Conservation (phyloP, 129 eudicot species). For the Tanacetum coccineum region DNA sequence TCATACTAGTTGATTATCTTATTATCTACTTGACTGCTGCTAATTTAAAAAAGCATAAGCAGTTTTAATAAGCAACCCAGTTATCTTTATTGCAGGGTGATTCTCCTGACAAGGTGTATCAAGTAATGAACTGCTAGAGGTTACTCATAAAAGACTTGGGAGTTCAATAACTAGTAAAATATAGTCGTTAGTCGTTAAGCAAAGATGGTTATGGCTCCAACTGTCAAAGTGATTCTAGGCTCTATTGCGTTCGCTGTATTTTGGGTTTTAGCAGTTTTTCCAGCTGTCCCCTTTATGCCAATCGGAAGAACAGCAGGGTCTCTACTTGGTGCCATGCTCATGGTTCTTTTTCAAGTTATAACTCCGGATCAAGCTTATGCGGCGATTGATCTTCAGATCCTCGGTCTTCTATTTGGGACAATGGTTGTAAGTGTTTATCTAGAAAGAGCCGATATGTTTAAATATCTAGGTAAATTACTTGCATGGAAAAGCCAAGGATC, state of each 20-base stretch:
- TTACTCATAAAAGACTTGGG: neutral
- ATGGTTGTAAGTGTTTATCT: slow-evolving; percentile 94
- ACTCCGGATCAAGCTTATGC: slow-evolving; percentile 88
- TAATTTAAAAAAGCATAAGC: too few species aligned
- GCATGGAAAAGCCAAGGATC: slow-evolving; percentile 74
- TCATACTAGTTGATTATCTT: too few species aligned
- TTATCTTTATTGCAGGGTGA: slow-evolving; percentile 22
- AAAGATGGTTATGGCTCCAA: slow-evolving; percentile 79
- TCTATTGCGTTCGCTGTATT: slow-evolving; percentile 69
- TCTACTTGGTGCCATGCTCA: slow-evolving; percentile 86
- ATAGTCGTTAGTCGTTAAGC: neutral
- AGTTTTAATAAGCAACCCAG: neutral
- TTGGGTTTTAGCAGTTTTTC: slow-evolving; percentile 92
- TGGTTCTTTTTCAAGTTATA: slow-evolving; percentile 79
- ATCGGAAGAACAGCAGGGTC: slow-evolving; percentile 94
- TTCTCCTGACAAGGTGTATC: neutral
- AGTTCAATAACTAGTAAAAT: slow-evolving; percentile 7
- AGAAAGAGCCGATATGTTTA: slow-evolving; percentile 93
- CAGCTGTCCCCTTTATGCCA: slow-evolving; percentile 84
- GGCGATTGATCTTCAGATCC: slow-evolving; percentile 89
- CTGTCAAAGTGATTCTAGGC: slow-evolving; percentile 77
- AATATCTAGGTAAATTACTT: slow-evolving; percentile 65
- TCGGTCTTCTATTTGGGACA: slow-evolving; percentile 87
- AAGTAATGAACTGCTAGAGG: neutral
- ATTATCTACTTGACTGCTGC: too few species aligned